These are phyloP conservation scores for Ambrosia hybrid DNA, from an alignment of 140 eudicot species.

Conservation along the genomic window DNA sequence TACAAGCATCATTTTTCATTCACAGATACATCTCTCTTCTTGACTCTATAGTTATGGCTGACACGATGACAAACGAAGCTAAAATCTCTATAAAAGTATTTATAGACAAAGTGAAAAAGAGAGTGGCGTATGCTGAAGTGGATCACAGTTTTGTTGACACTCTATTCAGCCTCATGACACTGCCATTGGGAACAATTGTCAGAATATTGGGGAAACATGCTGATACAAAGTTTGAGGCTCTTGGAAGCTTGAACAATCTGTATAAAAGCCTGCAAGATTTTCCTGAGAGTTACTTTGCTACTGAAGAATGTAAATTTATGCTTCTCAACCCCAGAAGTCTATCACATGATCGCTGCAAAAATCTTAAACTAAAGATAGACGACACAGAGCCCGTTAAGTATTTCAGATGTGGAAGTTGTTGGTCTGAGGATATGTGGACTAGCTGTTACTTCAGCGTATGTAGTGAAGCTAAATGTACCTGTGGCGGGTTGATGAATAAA, in stretches of 20 bases:
- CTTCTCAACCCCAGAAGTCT: slow-evolving; percentile 26
- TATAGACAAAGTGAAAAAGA: slow-evolving; percentile 12
- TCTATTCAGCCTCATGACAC: slow-evolving; percentile 40
- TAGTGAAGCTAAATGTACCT: no score
- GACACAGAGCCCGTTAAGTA: not conserved
- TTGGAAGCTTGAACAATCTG: no score
- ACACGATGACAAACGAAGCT: not conserved
- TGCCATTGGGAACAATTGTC: slow-evolving; percentile 32
- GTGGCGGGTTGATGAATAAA: no score
- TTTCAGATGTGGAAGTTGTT: no score
- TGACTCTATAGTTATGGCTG: no score
- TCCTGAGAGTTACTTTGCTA: no score
- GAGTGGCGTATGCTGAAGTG: slow-evolving; percentile 32
- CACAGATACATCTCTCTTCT: no score
- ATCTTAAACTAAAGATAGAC: no score
- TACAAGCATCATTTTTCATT: no score
- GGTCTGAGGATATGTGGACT: no score
- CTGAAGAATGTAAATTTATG: not conserved
- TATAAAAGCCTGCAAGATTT: no score
- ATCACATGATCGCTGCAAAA: not conserved
- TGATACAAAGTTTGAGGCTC: not conserved
- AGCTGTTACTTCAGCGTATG: no score
- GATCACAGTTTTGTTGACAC: slow-evolving; percentile 28
- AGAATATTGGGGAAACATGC: not conserved
- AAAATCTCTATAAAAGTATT: slow-evolving; percentile 17